Evolutionary conservation across 257 asterid genomes (phyloP).

Genomic region (Forsythia suspensa): DNA sequence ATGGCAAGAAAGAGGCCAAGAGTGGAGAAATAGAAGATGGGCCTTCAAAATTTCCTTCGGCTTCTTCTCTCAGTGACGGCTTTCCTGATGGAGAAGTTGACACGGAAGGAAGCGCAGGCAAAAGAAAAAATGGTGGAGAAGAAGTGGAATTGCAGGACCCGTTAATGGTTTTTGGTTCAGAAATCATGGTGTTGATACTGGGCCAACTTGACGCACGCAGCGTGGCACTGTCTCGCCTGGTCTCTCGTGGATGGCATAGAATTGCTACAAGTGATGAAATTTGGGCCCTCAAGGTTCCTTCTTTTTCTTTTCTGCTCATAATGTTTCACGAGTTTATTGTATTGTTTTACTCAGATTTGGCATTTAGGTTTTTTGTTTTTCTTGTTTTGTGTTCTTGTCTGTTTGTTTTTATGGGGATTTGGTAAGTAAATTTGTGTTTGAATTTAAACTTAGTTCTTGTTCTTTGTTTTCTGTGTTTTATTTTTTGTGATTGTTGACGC

Average conservation of each 20-base stretch:
- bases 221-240: constrained; percentile 60
- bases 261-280: constrained; percentile 60
- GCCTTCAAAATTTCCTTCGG: constrained; percentile 10
- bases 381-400: background rate
- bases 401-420: background rate
- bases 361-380: background rate
- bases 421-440: background rate
- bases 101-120: constrained; percentile 15
- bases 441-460: background rate
- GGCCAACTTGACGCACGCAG: constrained; percentile 68
- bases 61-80: constrained; percentile 3
- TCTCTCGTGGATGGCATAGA: constrained; percentile 60
- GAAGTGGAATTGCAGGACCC: constrained; percentile 43
- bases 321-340: no score
- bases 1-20: constrained; percentile 10
- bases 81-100: constrained; percentile 11
- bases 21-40: constrained; percentile 10
- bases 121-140: constrained; percentile 20
- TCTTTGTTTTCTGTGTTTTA: background rate
- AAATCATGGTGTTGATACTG: constrained; percentile 56
- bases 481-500: background rate
- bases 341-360: background rate
- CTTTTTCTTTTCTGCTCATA: background rate
- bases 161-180: constrained; percentile 49
- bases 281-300: constrained; percentile 69